Conservation (phyloP, 2,329 filamentous ascomycete genomes). For the Fusarium pseudograminearum region DNA sequence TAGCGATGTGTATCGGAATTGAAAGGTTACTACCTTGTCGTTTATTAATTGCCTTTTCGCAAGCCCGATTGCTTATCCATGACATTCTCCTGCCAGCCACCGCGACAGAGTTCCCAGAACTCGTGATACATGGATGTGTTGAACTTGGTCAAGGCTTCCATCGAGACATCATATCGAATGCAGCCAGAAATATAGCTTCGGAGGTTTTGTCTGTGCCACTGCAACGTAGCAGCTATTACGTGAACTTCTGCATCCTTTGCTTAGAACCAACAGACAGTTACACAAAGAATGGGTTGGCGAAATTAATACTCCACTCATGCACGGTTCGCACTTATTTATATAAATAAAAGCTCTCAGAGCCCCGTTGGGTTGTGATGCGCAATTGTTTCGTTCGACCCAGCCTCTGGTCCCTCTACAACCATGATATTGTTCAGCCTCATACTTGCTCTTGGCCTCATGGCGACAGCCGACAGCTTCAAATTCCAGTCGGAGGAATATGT, state of each 20-base stretch:
- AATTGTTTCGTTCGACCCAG: no score
- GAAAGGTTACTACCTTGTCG: no score
- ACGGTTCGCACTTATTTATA: background rate
- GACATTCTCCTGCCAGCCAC: no score
- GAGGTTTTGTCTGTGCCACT: fast-evolving
- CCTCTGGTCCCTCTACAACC: background rate
- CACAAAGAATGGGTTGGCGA: background rate
- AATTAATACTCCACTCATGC: background rate
- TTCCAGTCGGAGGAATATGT: background rate
- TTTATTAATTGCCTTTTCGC: no score
- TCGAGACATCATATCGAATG: no score
- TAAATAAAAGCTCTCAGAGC: background rate
- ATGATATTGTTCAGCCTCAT: background rate
- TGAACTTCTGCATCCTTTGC: background rate
- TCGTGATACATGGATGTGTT: no score
- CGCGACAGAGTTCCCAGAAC: no score
- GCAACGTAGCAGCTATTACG: background rate
- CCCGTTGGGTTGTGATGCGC: background rate
- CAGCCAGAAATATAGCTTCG: background rate
- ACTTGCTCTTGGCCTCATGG: background rate
- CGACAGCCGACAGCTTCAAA: background rate
- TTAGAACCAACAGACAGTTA: background rate
- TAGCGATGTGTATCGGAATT: no score
- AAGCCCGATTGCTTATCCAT: no score
- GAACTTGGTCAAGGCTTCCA: no score